These are phyloP conservation scores for Nemania sp. DNA, from an alignment of 2,329 filamentous ascomycete genomes.

Conservation along the genomic window DNA sequence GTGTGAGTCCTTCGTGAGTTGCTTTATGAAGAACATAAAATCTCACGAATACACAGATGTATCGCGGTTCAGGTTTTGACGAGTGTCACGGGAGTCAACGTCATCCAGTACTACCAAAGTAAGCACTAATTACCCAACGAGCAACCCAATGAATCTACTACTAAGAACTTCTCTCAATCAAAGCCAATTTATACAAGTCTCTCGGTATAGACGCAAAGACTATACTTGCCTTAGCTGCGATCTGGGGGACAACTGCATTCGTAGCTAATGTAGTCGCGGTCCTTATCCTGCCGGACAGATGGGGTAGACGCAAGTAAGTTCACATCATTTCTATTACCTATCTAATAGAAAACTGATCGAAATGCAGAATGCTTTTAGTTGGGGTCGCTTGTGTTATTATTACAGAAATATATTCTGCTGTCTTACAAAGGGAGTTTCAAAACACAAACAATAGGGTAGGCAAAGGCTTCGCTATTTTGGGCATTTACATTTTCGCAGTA, in stretches of 20 bases:
- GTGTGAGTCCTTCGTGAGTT: slow-evolving; percentile 36
- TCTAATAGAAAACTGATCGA: slow-evolving; percentile 29
- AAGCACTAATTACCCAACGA: too few species aligned
- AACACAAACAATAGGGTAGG: too few species aligned
- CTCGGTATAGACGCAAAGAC: slow-evolving; percentile 53
- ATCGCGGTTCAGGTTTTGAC: slow-evolving; percentile 63
- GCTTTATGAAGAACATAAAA: background rate
- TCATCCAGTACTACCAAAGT: slow-evolving; percentile 54
- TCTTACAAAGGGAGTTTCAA: too few species aligned
- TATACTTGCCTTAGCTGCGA: slow-evolving; percentile 56
- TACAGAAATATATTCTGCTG: too few species aligned
- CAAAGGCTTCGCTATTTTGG: too few species aligned
- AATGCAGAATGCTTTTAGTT: too few species aligned
- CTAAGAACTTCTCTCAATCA: too few species aligned
- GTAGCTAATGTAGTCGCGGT: slow-evolving; percentile 54
- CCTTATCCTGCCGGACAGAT: slow-evolving; percentile 57
- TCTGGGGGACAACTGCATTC: slow-evolving; percentile 59
- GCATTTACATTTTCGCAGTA: too few species aligned
- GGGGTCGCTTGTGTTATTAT: too few species aligned
- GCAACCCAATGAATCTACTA: too few species aligned
- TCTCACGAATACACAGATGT: slow-evolving; percentile 32
- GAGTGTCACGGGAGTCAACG: slow-evolving; percentile 59
- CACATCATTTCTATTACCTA: background rate
- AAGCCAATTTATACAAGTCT: slow-evolving; percentile 56
- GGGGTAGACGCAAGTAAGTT: slow-evolving; percentile 57